Evolutionary conservation across 257 asterid genomes (phyloP).

Genomic region (Penstemon barbatus): DNA sequence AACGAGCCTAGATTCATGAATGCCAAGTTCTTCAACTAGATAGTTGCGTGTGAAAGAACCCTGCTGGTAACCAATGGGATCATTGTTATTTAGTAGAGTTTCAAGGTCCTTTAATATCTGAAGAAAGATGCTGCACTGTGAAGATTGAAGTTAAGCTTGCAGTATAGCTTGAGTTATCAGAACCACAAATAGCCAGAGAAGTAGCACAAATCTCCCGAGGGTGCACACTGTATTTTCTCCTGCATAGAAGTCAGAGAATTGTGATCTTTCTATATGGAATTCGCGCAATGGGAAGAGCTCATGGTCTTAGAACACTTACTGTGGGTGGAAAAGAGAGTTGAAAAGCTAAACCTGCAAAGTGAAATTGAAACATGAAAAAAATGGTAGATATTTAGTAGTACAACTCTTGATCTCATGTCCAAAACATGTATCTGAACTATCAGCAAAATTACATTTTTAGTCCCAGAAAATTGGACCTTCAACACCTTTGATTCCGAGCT

Average conservation of each 20-base stretch:
- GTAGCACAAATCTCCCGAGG: conserved; percentile 52
- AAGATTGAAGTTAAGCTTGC: conserved; percentile 69
- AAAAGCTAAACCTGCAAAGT: conserved; percentile 58
- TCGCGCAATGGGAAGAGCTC: background rate
- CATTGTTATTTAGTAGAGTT: conserved; percentile 39
- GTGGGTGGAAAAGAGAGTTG: conserved; percentile 55
- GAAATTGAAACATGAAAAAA: too few species aligned
- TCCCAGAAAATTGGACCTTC: too few species aligned
- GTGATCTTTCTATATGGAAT: background rate
- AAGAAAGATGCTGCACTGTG: conserved; percentile 43
- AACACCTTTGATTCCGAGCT: too few species aligned
- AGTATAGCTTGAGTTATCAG: conserved; percentile 62
- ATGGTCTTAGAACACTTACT: conserved; percentile 34
- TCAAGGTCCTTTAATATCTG: conserved; percentile 47
- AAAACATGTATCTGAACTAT: too few species aligned
- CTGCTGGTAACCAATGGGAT: conserved; percentile 47
- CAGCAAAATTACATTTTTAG: too few species aligned
- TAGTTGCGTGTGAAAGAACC: conserved; percentile 51
- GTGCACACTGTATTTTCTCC: conserved; percentile 56
- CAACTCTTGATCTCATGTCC: too few species aligned
- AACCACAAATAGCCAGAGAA: conserved; percentile 56
- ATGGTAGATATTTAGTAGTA: too few species aligned
- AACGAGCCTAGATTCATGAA: conserved; percentile 40
- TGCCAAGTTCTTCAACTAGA: conserved; percentile 37
- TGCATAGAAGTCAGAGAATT: conserved; percentile 24